phyloP scores from a whole-genome alignment of 106 monocot genomes.

The Narthecium ossifragum region DNA sequence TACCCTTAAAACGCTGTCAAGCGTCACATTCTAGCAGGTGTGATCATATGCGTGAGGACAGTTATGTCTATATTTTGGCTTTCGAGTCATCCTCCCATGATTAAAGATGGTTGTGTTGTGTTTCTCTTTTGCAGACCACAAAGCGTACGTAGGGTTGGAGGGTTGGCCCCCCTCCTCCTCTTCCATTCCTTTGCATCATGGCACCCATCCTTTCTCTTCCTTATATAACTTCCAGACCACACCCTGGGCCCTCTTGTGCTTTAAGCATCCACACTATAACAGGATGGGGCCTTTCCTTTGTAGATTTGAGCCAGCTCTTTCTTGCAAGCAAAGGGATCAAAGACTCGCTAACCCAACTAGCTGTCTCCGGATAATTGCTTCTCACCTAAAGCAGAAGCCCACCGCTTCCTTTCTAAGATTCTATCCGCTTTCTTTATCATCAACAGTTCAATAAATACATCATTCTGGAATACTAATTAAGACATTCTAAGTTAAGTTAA shows the following conservation, averaged over 20 bases:
- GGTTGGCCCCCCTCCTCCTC: background rate
- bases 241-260: too few species aligned
- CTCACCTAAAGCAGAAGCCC: background rate
- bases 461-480: too few species aligned
- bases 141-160: background rate
- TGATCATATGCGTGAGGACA: too few species aligned
- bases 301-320: background rate
- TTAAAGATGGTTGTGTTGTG: conserved; percentile 1
- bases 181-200: conserved; percentile 2
- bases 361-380: background rate
- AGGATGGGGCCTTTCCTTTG: background rate
- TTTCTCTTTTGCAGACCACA: conserved; percentile 9
- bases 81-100: background rate
- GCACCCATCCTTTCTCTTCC: background rate
- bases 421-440: too few species aligned
- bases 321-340: background rate
- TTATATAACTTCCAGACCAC: background rate
- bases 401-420: too few species aligned
- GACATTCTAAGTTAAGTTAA: too few species aligned
- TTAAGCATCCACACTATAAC: too few species aligned
- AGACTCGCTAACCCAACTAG: too few species aligned
- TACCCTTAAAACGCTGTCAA: too few species aligned
- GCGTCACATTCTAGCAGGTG: too few species aligned
- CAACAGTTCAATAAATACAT: too few species aligned
- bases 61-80: too few species aligned